Evolutionary conservation across 2,329 filamentous ascomycete species (phyloP).

Genomic region (Westerdykella sp.): DNA sequence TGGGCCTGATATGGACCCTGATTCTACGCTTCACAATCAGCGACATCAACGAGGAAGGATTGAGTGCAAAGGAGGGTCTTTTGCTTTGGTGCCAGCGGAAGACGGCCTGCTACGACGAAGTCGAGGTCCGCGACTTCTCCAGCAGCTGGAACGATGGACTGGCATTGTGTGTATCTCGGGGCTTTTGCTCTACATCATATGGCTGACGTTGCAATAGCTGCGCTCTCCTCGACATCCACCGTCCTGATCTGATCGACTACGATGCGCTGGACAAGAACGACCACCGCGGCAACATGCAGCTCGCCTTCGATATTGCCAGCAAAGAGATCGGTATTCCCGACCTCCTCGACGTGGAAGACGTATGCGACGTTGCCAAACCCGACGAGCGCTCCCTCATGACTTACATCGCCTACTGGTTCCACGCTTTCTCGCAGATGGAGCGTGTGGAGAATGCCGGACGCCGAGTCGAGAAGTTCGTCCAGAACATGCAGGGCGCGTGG

Average conservation of each 20-base stretch:
- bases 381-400: constrained; percentile 98
- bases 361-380: constrained; percentile 91
- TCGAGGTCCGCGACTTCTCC: constrained; percentile 92
- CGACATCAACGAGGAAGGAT: constrained; percentile 95
- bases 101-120: constrained; percentile 96
- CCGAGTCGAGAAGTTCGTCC: constrained; percentile 95
- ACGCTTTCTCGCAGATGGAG: constrained; percentile 98
- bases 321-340: constrained; percentile 97
- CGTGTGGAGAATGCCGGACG: constrained; percentile 95
- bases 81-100: constrained; percentile 97
- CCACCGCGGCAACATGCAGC: constrained; percentile 93
- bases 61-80: constrained; percentile 94
- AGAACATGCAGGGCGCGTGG: constrained; percentile 98
- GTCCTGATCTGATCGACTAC: constrained; percentile 95
- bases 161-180: constrained; percentile 56
- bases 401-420: constrained; percentile 99
- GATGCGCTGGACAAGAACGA: constrained; percentile 90
- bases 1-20: constrained; percentile 95
- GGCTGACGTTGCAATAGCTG: constrained; percentile 47
- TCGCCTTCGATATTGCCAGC: constrained; percentile 92
- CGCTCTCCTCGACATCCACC: constrained; percentile 90
- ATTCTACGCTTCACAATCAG: constrained; percentile 98
- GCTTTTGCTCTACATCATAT: too few species aligned
- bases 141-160: constrained; percentile 95
- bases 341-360: constrained; percentile 93